Percentiles rank a stretch among this genome's conserved stretches.
Evolutionary conservation across 495 filamentous ascomycete genomes (phyloP).

Genomic region (Aspergillus mulundensis): DNA sequence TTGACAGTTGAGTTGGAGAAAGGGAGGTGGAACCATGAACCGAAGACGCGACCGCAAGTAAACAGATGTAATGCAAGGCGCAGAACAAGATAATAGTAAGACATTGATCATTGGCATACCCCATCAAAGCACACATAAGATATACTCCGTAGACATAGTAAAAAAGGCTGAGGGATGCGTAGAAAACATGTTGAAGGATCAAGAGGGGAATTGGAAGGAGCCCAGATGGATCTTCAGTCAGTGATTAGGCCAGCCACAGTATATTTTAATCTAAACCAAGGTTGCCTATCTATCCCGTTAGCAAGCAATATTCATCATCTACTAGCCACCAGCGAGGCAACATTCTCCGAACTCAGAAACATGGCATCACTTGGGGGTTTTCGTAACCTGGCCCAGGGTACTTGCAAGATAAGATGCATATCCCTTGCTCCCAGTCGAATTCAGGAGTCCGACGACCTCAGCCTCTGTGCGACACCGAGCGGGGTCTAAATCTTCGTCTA

Average conservation of each 20-base stretch:
- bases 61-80: not conserved
- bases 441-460: not conserved
- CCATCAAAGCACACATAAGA: no score
- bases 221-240: constrained; percentile 2
- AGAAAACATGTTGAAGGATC: not conserved
- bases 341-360: not conserved
- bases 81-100: not conserved
- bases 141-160: not conserved
- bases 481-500: not conserved
- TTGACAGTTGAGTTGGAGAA: not conserved
- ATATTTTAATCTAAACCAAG: constrained; percentile 1
- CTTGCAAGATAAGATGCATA: not conserved
- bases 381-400: no score
- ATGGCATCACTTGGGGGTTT: not conserved
- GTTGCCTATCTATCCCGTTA: not conserved
- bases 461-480: not conserved
- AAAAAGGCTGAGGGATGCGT: not conserved
- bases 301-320: not conserved
- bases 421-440: not conserved
- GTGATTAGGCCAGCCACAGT: not conserved
- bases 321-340: not conserved
- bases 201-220: not conserved
- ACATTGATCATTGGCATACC: not conserved
- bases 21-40: not conserved
- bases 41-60: not conserved